Conservation (phyloP, 495 filamentous ascomycete species). For the Lepidopterella palustris region DNA sequence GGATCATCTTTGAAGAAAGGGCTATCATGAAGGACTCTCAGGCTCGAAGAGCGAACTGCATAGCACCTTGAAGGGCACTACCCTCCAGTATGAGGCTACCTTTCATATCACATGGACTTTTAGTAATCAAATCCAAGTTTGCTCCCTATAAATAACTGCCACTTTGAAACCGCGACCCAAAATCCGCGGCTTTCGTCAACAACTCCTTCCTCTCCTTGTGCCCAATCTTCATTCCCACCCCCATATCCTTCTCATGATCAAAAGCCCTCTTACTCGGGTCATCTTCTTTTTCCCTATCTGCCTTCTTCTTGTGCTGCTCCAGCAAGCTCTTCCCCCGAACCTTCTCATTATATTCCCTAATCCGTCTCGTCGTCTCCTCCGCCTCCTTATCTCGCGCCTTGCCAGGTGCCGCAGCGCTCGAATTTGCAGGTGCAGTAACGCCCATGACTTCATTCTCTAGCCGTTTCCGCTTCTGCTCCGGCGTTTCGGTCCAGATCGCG, state of each 20-base stretch:
- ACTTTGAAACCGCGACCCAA: slow-evolving; percentile 72
- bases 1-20: no score
- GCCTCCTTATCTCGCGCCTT: slow-evolving; percentile 29
- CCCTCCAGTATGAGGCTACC: not conserved
- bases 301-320: slow-evolving; percentile 50
- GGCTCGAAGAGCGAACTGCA: no score
- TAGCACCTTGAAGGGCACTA: no score
- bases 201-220: slow-evolving; percentile 69
- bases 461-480: slow-evolving; percentile 75
- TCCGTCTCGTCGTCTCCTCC: slow-evolving; percentile 46
- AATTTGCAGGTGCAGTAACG: slow-evolving; percentile 40
- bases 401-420: slow-evolving; percentile 19
- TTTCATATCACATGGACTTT: not conserved
- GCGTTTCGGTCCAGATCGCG: slow-evolving; percentile 85
- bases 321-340: slow-evolving; percentile 58
- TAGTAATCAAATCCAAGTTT: not conserved
- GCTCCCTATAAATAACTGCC: slow-evolving; percentile 63
- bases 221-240: slow-evolving; percentile 63
- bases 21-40: no score
- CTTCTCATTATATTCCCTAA: slow-evolving; percentile 56
- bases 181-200: slow-evolving; percentile 72
- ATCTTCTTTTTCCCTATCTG: slow-evolving; percentile 63
- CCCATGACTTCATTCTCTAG: slow-evolving; percentile 84
- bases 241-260: slow-evolving; percentile 94
- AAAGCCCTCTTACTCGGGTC: slow-evolving; percentile 86